Conservation (phyloP, 2,329 filamentous ascomycete genomes). For the Simplicillium aogashimaense region DNA sequence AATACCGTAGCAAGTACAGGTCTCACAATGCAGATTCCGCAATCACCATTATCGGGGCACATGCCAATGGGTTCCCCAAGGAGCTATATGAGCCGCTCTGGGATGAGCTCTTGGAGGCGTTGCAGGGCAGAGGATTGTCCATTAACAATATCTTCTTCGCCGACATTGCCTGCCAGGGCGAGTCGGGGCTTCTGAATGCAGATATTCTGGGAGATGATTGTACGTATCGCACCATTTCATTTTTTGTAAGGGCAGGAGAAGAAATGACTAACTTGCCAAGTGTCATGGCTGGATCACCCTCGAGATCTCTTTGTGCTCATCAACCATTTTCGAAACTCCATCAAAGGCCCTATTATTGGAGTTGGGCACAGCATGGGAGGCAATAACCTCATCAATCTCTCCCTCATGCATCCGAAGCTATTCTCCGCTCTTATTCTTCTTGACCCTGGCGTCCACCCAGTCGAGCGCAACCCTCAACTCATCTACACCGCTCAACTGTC, state of each 20-base stretch:
- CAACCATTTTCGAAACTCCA: slow-evolving; percentile 56
- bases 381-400: slow-evolving; percentile 51
- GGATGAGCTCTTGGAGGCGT: slow-evolving; percentile 50
- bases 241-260: not conserved
- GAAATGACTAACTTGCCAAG: slow-evolving; percentile 25
- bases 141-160: slow-evolving; percentile 78
- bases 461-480: not conserved
- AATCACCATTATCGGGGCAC: slow-evolving; percentile 63
- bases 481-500: not conserved
- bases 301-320: slow-evolving; percentile 71
- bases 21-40: too few species aligned
- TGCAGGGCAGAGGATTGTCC: slow-evolving; percentile 39
- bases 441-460: not conserved
- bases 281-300: slow-evolving; percentile 70
- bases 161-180: slow-evolving; percentile 67
- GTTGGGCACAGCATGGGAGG: slow-evolving; percentile 78
- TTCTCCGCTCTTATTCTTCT: slow-evolving; percentile 56
- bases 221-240: slow-evolving; percentile 26
- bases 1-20: not conserved
- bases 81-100: slow-evolving; percentile 81
- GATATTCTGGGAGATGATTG: slow-evolving; percentile 64
- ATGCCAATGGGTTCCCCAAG: slow-evolving; percentile 86
- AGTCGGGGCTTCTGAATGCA: slow-evolving; percentile 66
- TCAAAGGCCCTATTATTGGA: slow-evolving; percentile 66
- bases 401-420: slow-evolving; percentile 66